A percentile compares a stretch with the other conserved stretches of the same genome.
phyloP scores from a whole-genome alignment of 768 basidiomycete genomes.

The Mycena crocata region DNA sequence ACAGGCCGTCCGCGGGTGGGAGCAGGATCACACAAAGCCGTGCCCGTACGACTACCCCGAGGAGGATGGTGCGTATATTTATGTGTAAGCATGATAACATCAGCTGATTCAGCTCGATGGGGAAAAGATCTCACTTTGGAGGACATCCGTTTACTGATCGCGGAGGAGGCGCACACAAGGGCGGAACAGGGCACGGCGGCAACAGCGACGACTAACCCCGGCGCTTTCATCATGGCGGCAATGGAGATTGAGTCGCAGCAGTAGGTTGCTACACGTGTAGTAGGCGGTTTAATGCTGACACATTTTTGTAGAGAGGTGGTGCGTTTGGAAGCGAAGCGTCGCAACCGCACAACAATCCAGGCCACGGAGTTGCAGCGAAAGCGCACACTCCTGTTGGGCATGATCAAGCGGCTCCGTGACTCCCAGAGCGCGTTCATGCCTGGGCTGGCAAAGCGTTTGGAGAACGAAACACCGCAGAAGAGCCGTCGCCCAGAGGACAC shows the following conservation, averaged over 20 bases:
- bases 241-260: constrained; percentile 29
- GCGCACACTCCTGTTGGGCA: not conserved
- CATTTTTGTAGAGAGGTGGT: not conserved
- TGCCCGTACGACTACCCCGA: constrained; percentile 33
- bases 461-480: not conserved
- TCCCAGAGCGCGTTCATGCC: constrained; percentile 19
- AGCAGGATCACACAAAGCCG: constrained; percentile 19
- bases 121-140: constrained; percentile 23
- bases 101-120: not conserved
- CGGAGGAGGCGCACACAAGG: constrained; percentile 31
- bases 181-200: not conserved
- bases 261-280: not conserved
- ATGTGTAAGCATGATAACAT: not conserved
- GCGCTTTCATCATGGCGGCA: constrained; percentile 27
- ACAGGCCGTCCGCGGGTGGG: constrained; percentile 23
- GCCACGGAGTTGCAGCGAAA: constrained; percentile 3
- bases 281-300: not conserved
- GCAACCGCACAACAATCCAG: constrained; percentile 10
- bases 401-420: constrained; percentile 11
- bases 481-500: constrained; percentile 25
- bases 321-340: not conserved
- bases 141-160: constrained; percentile 18
- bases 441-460: not conserved
- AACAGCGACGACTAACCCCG: constrained; percentile 5
- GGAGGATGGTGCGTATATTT: constrained; percentile 23